Evolutionary conservation across 2,329 filamentous ascomycete genomes (phyloP).

Genomic region (Venturia carpophila): DNA sequence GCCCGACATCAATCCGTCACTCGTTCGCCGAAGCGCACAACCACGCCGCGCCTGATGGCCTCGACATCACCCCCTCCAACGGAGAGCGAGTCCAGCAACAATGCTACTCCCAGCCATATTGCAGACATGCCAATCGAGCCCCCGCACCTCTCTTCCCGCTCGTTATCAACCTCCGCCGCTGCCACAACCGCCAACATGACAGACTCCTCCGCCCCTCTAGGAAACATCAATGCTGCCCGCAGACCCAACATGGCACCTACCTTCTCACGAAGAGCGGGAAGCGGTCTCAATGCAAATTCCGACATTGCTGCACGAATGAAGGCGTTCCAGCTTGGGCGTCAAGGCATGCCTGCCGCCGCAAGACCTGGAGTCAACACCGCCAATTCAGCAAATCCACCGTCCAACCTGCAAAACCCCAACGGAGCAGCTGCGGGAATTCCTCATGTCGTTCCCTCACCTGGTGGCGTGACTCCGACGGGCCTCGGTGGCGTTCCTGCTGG

Average conservation of each 20-base stretch:
- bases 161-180: slow-evolving; percentile 39
- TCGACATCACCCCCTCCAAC: neutral
- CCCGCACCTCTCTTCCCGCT: slow-evolving; percentile 50
- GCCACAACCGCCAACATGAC: slow-evolving; percentile 54
- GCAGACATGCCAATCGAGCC: slow-evolving; percentile 23
- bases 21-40: neutral
- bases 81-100: neutral
- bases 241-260: slow-evolving; percentile 41
- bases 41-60: neutral
- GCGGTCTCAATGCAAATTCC: slow-evolving; percentile 40
- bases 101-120: neutral
- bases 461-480: slow-evolving; percentile 8
- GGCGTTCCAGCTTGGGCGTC: slow-evolving; percentile 58
- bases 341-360: slow-evolving; percentile 42
- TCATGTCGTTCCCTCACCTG: neutral
- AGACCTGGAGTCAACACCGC: slow-evolving; percentile 5
- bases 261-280: slow-evolving; percentile 37
- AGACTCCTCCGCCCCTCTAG: slow-evolving; percentile 74
- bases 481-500: slow-evolving; percentile 26
- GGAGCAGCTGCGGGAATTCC: neutral
- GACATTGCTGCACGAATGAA: slow-evolving; percentile 64
- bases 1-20: neutral
- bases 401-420: neutral
- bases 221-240: slow-evolving; percentile 62
- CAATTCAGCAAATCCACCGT: slow-evolving; percentile 7